Evolutionary conservation across 2,329 filamentous ascomycete genomes (phyloP), one percentile per base, ranked within the genome.

Genomic region (Colletotrichum abscissum): DNA sequence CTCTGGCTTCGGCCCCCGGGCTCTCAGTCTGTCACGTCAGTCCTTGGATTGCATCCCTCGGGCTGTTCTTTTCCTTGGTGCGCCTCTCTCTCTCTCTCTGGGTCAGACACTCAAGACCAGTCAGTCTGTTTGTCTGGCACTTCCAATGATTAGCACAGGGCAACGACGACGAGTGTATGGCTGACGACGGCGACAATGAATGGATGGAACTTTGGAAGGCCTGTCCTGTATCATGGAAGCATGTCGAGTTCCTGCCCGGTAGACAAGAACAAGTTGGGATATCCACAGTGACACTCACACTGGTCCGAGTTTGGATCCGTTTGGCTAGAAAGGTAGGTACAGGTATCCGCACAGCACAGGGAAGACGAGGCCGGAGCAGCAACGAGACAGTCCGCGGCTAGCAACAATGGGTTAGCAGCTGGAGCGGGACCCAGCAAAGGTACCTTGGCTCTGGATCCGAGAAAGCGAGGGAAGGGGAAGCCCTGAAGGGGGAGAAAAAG

Each of bases 281-380:
- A 49, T 22, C 60, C 60, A 63, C 60, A 35, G 60, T 35, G 26
- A 63, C 58, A n/a, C 58, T 42, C 58, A 30, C 60, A 63, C 33
- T 63, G 26, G 58, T 60, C 58, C 33, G 35, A 26, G 12, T 42
- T 38, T 60, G 33, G 7, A 42, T 30, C 12, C 30, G 30, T 30
- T 12, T 33, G 19, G 19, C 38, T 38, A 46, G 26, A 16, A 22
- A 26, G 35, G 59, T 33, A 63, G 38, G 35, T 26, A 16, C 9
- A 26, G 35, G 59, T 33, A 63, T 63, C 19, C 19, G 42, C 14
- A 52, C 19, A 22, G 30, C 30, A 12, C 11, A 28, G 22, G 60
- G 26, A 24, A 33, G 35, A 42, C 22, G 35, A 60, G 24, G 35
- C 35, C 22, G 33, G 26, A 60, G 38, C 24, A 63, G 59, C 38